Conservation (phyloP, 495 filamentous ascomycete genomes). For the Talaromyces liani region DNA sequence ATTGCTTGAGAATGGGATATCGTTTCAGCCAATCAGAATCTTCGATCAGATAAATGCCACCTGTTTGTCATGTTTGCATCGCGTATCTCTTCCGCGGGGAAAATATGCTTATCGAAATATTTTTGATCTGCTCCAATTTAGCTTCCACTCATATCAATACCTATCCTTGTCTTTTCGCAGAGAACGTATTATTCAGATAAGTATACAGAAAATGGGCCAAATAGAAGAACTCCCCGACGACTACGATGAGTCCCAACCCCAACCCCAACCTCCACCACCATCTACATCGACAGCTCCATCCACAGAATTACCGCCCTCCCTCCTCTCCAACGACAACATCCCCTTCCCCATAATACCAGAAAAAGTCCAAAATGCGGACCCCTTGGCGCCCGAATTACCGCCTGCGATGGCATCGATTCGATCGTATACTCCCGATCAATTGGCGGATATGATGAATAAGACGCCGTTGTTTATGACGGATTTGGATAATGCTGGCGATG, state of each 20-base stretch:
- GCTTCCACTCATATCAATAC: too few relatives aligned
- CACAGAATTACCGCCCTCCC: slow-evolving; percentile 9
- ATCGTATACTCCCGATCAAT: slow-evolving; percentile 60
- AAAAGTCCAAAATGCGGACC: slow-evolving; percentile 22
- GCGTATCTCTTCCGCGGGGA: background rate
- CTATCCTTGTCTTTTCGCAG: background rate
- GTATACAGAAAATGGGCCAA: slow-evolving; percentile 13
- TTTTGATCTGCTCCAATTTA: background rate
- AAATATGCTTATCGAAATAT: slow-evolving; percentile 2
- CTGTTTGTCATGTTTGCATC: slow-evolving; percentile 9
- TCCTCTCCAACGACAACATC: slow-evolving; percentile 24
- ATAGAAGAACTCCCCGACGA: slow-evolving; percentile 47
- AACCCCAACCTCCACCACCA: slow-evolving; percentile 15
- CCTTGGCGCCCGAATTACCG: slow-evolving; percentile 39
- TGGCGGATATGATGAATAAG: slow-evolving; percentile 67
- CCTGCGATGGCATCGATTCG: slow-evolving; percentile 50
- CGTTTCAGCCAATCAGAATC: background rate
- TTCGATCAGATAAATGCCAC: background rate
- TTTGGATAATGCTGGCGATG: slow-evolving; percentile 60
- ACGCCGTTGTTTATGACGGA: slow-evolving; percentile 93
- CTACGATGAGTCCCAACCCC: slow-evolving; percentile 32
- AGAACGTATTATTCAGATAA: background rate
- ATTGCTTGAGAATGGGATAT: too few relatives aligned
- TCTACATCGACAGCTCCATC: slow-evolving; percentile 16
- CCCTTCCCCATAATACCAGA: slow-evolving; percentile 40